Evolutionary conservation across 2,329 filamentous ascomycete genomes (phyloP).

Genomic region (Alternaria arborescens): DNA sequence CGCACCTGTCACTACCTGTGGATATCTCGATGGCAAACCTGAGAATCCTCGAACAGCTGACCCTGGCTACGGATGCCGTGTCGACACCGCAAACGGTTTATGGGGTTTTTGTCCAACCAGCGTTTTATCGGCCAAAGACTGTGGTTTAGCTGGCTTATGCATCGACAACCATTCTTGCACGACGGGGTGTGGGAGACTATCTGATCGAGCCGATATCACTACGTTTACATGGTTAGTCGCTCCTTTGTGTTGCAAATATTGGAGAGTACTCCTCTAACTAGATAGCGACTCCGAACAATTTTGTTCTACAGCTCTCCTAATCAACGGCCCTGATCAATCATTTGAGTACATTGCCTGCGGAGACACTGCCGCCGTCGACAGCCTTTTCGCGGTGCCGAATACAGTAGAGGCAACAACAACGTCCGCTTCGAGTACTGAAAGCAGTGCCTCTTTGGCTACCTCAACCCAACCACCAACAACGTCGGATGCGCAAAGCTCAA

Average conservation of each 20-base stretch:
- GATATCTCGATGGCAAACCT: slow-evolving; percentile 22
- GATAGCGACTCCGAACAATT: slow-evolving; percentile 13
- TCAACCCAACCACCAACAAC: slow-evolving; percentile 4
- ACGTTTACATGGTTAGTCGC: slow-evolving; percentile 23
- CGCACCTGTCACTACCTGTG: slow-evolving; percentile 18
- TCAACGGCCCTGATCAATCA: slow-evolving; percentile 24
- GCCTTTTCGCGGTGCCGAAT: slow-evolving; percentile 10
- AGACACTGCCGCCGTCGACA: slow-evolving; percentile 13
- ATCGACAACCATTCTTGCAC: slow-evolving; percentile 24
- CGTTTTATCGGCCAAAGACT: slow-evolving; percentile 21
- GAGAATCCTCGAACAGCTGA: slow-evolving; percentile 7
- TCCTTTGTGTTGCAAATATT: not conserved
- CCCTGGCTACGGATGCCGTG: slow-evolving; percentile 19
- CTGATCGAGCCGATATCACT: slow-evolving; percentile 14
- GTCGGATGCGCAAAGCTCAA: not conserved
- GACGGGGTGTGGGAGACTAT: slow-evolving; percentile 24
- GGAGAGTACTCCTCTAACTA: slow-evolving; percentile 1
- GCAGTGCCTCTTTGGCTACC: slow-evolving; percentile 6
- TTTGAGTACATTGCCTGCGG: slow-evolving; percentile 28
- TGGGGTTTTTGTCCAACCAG: slow-evolving; percentile 29
- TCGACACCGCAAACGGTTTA: slow-evolving; percentile 25
- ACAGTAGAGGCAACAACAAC: slow-evolving; percentile 15
- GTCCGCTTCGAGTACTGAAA: slow-evolving; percentile 10
- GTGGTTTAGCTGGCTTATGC: slow-evolving; percentile 23
- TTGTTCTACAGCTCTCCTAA: slow-evolving; percentile 22